Evolutionary conservation across 192 early-diverging fungal species (phyloP).

Genomic region (Backusella psychrophila): DNA sequence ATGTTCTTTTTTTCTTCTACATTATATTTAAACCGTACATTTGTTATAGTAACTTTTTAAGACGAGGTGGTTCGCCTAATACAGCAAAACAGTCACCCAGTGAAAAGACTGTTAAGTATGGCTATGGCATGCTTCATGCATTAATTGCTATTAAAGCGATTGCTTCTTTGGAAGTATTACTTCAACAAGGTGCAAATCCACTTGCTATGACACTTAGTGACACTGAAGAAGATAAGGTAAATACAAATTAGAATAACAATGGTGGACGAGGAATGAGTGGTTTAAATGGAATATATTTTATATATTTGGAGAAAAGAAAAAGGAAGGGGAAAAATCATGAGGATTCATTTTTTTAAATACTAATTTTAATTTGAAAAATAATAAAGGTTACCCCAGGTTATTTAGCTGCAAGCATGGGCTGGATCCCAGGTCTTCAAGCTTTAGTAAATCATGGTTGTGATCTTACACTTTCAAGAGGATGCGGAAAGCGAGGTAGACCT

Average conservation of each 20-base stretch:
- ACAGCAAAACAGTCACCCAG: conserved; percentile 33
- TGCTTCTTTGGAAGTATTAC: conserved; percentile 20
- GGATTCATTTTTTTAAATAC: too few species aligned
- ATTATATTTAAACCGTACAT: background rate
- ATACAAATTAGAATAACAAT: background rate
- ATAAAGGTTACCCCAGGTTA: conserved; percentile 27
- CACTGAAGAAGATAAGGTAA: conserved; percentile 33
- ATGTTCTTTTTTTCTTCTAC: background rate
- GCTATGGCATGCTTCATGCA: conserved; percentile 38
- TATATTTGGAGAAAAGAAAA: background rate
- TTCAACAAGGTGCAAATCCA: conserved; percentile 37
- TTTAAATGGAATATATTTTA: background rate
- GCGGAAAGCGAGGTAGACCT: conserved; percentile 20
- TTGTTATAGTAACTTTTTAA: conserved; percentile 31
- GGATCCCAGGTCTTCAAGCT: conserved; percentile 29
- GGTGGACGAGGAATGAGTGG: background rate
- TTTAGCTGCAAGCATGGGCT: conserved; percentile 34
- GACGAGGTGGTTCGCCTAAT: conserved; percentile 37
- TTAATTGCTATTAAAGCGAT: conserved; percentile 24
- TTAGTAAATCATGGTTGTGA: conserved; percentile 31
- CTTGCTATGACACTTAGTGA: conserved; percentile 28
- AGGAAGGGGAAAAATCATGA: too few species aligned
- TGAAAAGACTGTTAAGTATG: conserved; percentile 22
- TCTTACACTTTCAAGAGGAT: conserved; percentile 21
- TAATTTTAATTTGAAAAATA: background rate